Percentiles rank a stretch among this genome's conserved stretches.
Conservation (phyloP, 2,329 filamentous ascomycete genomes). For the Seiridium unicorne region DNA sequence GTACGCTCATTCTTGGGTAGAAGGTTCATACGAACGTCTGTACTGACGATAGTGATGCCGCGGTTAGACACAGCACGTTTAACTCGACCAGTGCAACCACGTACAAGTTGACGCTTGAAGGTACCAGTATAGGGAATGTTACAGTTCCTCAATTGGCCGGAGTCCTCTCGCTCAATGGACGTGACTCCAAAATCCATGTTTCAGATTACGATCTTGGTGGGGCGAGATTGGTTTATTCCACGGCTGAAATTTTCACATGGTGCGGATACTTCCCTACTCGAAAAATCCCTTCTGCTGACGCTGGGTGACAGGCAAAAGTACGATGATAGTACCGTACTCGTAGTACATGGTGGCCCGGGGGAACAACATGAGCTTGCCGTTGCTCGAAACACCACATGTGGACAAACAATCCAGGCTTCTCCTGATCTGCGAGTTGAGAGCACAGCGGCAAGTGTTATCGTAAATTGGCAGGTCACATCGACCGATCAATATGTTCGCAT, state of each 20-base stretch:
- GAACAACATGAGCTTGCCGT: constrained; percentile 3
- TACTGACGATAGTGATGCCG: not conserved
- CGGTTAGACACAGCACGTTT: constrained; percentile 7
- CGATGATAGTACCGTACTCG: not conserved
- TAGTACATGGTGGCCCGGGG: not conserved
- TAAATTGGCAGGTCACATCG: not conserved
- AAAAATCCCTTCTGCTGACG: not conserved
- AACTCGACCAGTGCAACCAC: constrained; percentile 15
- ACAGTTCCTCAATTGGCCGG: constrained; percentile 20
- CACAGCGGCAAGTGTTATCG: not conserved
- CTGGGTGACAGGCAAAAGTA: not conserved
- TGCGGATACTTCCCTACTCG: constrained; percentile 23
- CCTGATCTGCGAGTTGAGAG: not conserved
- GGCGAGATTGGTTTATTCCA: constrained; percentile 62
- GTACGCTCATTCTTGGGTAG: not conserved
- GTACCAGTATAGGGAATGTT: constrained; percentile 20
- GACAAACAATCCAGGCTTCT: not conserved
- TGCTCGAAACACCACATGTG: not conserved
- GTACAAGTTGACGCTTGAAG: constrained; percentile 21
- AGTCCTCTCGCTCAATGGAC: constrained; percentile 33
- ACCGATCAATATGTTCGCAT: not conserved
- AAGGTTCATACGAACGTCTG: not conserved
- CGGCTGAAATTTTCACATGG: constrained; percentile 69
- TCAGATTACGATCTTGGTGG: constrained; percentile 64
- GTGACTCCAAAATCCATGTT: constrained; percentile 68